Evolutionary conservation across 768 basidiomycete genomes (phyloP).

Genomic region (Tricholoma bakamatsutake): DNA sequence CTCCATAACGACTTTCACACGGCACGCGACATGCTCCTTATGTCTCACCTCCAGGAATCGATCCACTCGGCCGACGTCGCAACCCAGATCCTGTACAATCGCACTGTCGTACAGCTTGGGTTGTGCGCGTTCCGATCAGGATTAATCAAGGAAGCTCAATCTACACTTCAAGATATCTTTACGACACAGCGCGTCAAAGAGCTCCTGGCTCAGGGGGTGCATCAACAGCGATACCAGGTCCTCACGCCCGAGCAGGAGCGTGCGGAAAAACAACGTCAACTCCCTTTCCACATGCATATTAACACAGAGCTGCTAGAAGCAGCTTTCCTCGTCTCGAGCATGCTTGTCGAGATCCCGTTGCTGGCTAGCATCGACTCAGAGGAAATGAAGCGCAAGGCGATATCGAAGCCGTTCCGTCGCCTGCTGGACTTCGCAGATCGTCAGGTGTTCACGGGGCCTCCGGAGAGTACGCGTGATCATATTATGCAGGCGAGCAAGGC

Average conservation of each 20-base stretch:
- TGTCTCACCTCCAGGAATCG: slow-evolving; percentile 98
- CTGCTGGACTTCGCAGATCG: slow-evolving; percentile 94
- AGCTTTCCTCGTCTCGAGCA: slow-evolving; percentile 96
- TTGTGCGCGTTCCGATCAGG: slow-evolving; percentile 96
- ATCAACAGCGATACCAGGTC: slow-evolving; percentile 84
- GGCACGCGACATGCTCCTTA: slow-evolving; percentile 95
- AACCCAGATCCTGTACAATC: slow-evolving; percentile 97
- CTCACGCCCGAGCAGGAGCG: slow-evolving; percentile 95
- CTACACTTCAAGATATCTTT: slow-evolving; percentile 92
- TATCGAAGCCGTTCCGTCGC: slow-evolving; percentile 95
- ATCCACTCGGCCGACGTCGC: slow-evolving; percentile 94
- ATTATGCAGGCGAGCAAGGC: slow-evolving; percentile 99
- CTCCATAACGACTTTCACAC: slow-evolving; percentile 96
- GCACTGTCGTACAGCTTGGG: slow-evolving; percentile 94
- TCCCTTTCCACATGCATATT: slow-evolving; percentile 99
- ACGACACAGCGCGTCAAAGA: slow-evolving; percentile 96
- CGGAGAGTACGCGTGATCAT: slow-evolving; percentile 97
- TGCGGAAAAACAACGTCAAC: slow-evolving; percentile 89
- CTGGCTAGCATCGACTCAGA: slow-evolving; percentile 93
- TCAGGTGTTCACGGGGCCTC: slow-evolving; percentile 96
- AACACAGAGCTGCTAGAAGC: slow-evolving; percentile 97
- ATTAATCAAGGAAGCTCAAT: slow-evolving; percentile 89
- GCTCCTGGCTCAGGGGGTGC: slow-evolving; percentile 92
- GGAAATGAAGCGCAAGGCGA: slow-evolving; percentile 86
- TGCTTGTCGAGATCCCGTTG: slow-evolving; percentile 96